Evolutionary conservation across 2,329 filamentous ascomycete genomes (phyloP).

Genomic region (Pseudopyrenochaeta lycopersici): DNA sequence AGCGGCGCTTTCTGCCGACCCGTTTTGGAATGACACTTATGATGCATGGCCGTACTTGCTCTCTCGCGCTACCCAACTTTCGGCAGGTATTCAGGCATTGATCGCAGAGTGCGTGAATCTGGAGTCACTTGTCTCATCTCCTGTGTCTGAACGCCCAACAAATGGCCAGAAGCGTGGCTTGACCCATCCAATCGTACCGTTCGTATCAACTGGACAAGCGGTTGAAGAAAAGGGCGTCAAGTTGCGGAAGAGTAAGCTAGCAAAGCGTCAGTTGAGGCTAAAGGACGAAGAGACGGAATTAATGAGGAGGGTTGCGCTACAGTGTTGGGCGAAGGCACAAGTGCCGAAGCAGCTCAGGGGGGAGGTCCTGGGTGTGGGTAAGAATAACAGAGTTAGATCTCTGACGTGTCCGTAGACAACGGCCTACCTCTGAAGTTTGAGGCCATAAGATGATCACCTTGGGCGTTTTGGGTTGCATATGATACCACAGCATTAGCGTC

Average conservation of each 20-base stretch:
- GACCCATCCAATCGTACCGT: conserved; percentile 24
- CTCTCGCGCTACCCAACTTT: conserved; percentile 53
- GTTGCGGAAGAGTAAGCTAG: conserved; percentile 52
- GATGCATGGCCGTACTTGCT: conserved; percentile 55
- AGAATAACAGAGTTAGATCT: conserved; percentile 34
- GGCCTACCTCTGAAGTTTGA: background rate
- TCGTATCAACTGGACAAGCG: conserved; percentile 8
- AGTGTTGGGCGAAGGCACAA: conserved; percentile 52
- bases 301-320: conserved; percentile 53
- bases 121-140: conserved; percentile 52
- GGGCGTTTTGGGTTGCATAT: conserved; percentile 12
- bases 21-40: conserved; percentile 53
- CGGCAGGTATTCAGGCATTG: conserved; percentile 55
- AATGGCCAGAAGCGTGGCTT: conserved; percentile 26
- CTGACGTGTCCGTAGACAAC: conserved; percentile 40
- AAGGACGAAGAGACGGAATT: conserved; percentile 55
- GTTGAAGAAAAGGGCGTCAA: conserved; percentile 37
- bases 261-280: conserved; percentile 56
- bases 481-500: conserved; percentile 20
- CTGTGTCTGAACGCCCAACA: conserved; percentile 24
- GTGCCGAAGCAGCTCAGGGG: conserved; percentile 38
- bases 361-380: conserved; percentile 24
- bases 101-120: conserved; percentile 55
- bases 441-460: conserved; percentile 4
- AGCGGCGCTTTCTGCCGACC: conserved; percentile 51